These are phyloP conservation scores for Stramenopiles sp. DNA, from an alignment of 352 stramenopile species.

Conservation along the genomic window DNA sequence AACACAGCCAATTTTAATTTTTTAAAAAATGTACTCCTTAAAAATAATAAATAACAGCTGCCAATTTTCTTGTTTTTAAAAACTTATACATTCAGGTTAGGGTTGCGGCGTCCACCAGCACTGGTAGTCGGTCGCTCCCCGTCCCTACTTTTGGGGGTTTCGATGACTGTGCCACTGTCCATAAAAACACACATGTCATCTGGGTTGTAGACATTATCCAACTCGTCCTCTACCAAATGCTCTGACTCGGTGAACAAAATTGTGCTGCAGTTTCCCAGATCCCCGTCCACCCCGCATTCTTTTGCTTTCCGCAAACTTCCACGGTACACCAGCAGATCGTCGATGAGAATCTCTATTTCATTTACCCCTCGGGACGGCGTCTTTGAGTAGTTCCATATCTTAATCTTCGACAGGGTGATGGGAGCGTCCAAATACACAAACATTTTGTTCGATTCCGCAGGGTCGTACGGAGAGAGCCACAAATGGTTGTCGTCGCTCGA, in stretches of 20 bases:
- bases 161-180: too few species aligned
- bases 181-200: too few species aligned
- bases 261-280: slow-evolving; percentile 24
- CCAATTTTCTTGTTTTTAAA: too few species aligned
- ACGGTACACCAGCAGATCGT: slow-evolving; percentile 36
- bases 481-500: neutral
- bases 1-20: too few species aligned
- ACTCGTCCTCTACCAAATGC: slow-evolving; percentile 25
- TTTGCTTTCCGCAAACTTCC: slow-evolving; percentile 22
- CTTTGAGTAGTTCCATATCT: slow-evolving; percentile 67
- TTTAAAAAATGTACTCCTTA: too few species aligned
- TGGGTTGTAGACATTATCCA: slow-evolving; percentile 34
- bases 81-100: too few species aligned
- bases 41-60: too few species aligned
- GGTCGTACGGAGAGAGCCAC: neutral
- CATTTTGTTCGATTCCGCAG: slow-evolving; percentile 31
- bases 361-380: slow-evolving; percentile 51
- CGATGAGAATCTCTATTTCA: slow-evolving; percentile 54
- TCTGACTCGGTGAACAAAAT: slow-evolving; percentile 21
- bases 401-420: slow-evolving; percentile 48
- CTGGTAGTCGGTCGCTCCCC: too few species aligned
- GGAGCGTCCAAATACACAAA: slow-evolving; percentile 45
- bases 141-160: too few species aligned
- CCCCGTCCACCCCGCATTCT: slow-evolving; percentile 27
- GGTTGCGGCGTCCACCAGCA: too few species aligned